Conservation (phyloP, 2,329 filamentous ascomycete species). For the Trichoderma endophyticum region DNA sequence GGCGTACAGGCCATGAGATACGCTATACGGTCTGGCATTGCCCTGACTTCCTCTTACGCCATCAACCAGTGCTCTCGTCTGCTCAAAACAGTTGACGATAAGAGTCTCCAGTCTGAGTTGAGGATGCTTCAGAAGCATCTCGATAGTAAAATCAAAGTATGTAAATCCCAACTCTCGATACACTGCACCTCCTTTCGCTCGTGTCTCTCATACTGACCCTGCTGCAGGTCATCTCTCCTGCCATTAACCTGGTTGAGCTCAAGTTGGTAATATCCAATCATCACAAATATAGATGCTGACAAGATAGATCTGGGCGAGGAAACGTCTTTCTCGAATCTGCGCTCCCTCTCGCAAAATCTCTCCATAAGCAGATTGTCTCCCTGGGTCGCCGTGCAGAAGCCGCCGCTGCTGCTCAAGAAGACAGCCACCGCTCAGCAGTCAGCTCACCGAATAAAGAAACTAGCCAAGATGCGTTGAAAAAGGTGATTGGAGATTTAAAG, state of each 20-base stretch:
- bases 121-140: constrained; percentile 68
- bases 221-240: constrained; percentile 76
- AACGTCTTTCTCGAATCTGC: constrained; percentile 73
- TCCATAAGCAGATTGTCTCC: constrained; percentile 78
- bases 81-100: constrained; percentile 72
- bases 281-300: neutral
- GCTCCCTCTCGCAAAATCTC: constrained; percentile 73
- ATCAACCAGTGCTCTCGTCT: constrained; percentile 76
- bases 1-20: constrained; percentile 80
- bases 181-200: neutral
- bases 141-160: constrained; percentile 78
- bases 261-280: constrained; percentile 52
- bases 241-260: constrained; percentile 88
- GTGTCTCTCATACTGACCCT: neutral
- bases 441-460: constrained; percentile 35
- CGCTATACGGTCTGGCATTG: constrained; percentile 83
- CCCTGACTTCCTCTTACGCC: constrained; percentile 82
- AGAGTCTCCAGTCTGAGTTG: constrained; percentile 65
- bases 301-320: constrained; percentile 47
- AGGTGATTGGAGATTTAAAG: constrained; percentile 73
- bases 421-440: constrained; percentile 35
- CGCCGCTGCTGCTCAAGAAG: constrained; percentile 63
- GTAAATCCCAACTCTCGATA: neutral
- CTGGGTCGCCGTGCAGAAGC: constrained; percentile 72
- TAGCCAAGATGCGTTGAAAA: constrained; percentile 60